A percentile compares a stretch with the other conserved stretches of the same genome.
phyloP scores from a whole-genome alignment of 1,139 yeast genomes.

The Suhomyces kunorum region DNA sequence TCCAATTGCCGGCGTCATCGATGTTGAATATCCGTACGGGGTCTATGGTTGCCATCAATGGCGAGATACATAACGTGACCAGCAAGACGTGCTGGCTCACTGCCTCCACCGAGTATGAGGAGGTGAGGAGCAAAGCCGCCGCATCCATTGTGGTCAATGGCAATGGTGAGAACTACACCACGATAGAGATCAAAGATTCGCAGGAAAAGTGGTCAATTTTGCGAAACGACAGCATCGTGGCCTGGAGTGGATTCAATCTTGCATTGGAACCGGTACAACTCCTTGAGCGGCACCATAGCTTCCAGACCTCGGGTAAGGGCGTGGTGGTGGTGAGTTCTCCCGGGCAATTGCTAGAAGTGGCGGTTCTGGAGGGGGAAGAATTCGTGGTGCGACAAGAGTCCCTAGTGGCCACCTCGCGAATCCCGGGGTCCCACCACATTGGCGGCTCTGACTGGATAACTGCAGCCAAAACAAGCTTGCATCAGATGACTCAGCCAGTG shows the following conservation, averaged over 20 bases:
- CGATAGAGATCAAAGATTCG: constrained; percentile 22
- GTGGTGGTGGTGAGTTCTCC: constrained; percentile 21
- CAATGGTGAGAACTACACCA: constrained; percentile 26
- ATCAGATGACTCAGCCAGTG: neutral
- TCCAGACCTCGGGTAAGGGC: constrained; percentile 20
- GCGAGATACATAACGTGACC: constrained; percentile 27
- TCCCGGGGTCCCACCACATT: neutral
- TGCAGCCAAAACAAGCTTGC: neutral
- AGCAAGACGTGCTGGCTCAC: constrained; percentile 19
- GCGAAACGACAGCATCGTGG: constrained; percentile 18
- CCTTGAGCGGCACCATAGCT: constrained; percentile 10
- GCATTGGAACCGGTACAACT: constrained; percentile 12
- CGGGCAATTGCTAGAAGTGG: constrained; percentile 18
- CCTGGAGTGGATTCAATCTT: constrained; percentile 25
- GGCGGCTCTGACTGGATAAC: constrained; percentile 5
- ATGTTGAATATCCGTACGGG: constrained; percentile 35
- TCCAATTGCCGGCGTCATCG: constrained; percentile 39
- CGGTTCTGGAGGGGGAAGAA: constrained; percentile 18
- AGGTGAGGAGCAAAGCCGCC: constrained; percentile 26
- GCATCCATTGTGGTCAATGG: constrained; percentile 37
- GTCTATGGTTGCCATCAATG: constrained; percentile 38
- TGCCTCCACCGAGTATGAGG: constrained; percentile 26
- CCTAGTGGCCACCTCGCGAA: constrained; percentile 20
- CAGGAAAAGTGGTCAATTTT: constrained; percentile 20
- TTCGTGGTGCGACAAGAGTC: constrained; percentile 17